Base-by-base conservation (phyloP, 805 yeast species). In the Ogataea angusta region DNA sequence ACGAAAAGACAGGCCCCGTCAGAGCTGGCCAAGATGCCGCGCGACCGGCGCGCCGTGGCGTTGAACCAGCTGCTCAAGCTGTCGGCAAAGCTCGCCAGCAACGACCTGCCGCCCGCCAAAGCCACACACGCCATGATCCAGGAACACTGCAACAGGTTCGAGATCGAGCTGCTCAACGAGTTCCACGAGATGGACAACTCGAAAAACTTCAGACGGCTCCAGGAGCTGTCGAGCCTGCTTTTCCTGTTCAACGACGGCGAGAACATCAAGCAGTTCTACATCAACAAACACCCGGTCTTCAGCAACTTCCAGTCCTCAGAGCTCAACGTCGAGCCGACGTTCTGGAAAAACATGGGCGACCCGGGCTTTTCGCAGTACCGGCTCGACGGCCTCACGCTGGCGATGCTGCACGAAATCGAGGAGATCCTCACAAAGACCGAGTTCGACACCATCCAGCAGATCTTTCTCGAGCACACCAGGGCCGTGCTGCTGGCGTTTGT, bases 201-300 rank as follows among this genome's bases (percentile, higher is more conserved):
- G 18, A 80, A 79, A 45, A 82, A 87, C 51, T 75, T 78, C 51
- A 68, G 69, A n/a, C 76, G 76, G 39, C 80, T 93, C 83, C 80
- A 76, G 53, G 88, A 82, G 42, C 75, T 81, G 18, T 87, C 96
- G 0, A 78, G 77, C 36, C 76, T 89, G 13, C 68, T 90, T 36
- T 75, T 80, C 38, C 85, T 80, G 46, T 91, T 81, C 67, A 90
- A 91, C 56, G 91, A 88, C 14, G 96, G 96, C 10, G 72, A 76
- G 9, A 80, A 83, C 43, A 91, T 90, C 7, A 83, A 87, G 7
- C 87, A 82, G 56, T 79, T 82, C 35, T 91, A 86, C 63, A 85
- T 90, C 30, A 80, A 78, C 21, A 88, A 85, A 56, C 87, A 85
- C 56, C 84, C 80, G 35, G 74, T 82, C 43, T 84, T 90, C 60